Conservation (phyloP, 1,284 basidiomycete species). For the Entoloma clypeatum region DNA sequence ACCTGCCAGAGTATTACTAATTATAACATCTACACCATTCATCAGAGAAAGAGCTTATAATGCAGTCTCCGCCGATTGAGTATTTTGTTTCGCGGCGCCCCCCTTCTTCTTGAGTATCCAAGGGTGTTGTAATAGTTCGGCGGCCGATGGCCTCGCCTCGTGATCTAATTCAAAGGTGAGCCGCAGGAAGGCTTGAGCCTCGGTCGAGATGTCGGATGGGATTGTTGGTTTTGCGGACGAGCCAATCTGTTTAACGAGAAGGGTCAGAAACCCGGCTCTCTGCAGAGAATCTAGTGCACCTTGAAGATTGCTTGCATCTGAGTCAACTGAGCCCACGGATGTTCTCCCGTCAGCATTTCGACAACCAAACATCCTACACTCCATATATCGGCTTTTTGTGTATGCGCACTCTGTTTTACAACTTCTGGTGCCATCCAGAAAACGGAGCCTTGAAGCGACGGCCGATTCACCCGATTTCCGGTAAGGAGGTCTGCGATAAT, state of each 20-base stretch:
- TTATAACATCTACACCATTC: slow-evolving; percentile 14
- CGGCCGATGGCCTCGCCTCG: slow-evolving; percentile 76
- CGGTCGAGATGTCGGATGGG: slow-evolving; percentile 83
- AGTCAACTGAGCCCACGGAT: slow-evolving; percentile 96
- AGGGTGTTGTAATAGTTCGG: slow-evolving; percentile 68
- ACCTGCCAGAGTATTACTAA: slow-evolving; percentile 1
- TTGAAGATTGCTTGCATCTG: slow-evolving; percentile 99
- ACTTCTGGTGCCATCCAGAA: slow-evolving; percentile 99
- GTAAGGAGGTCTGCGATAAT: slow-evolving; percentile 61
- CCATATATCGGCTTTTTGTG: slow-evolving; percentile 97
- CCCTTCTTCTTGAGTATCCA: slow-evolving; percentile 58
- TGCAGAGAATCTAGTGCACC: slow-evolving; percentile 38
- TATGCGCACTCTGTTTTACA: slow-evolving; percentile 93
- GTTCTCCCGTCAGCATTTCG: slow-evolving; percentile 97
- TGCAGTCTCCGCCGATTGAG: slow-evolving; percentile 2
- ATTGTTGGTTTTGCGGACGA: slow-evolving; percentile 79
- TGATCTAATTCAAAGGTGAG: slow-evolving; percentile 86
- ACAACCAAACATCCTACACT: slow-evolving; percentile 96
- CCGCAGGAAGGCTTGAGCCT: slow-evolving; percentile 81
- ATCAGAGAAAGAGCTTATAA: slow-evolving; percentile 5
- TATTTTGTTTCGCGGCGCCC: slow-evolving; percentile 12
- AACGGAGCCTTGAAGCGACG: slow-evolving; percentile 93
- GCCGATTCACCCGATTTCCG: slow-evolving; percentile 78
- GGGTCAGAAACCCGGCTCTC: background rate
- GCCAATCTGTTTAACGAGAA: slow-evolving; percentile 69